Percentiles rank a stretch among this genome's conserved stretches.
Conservation (phyloP, 345 rosid species). For the Populus tremula region DNA sequence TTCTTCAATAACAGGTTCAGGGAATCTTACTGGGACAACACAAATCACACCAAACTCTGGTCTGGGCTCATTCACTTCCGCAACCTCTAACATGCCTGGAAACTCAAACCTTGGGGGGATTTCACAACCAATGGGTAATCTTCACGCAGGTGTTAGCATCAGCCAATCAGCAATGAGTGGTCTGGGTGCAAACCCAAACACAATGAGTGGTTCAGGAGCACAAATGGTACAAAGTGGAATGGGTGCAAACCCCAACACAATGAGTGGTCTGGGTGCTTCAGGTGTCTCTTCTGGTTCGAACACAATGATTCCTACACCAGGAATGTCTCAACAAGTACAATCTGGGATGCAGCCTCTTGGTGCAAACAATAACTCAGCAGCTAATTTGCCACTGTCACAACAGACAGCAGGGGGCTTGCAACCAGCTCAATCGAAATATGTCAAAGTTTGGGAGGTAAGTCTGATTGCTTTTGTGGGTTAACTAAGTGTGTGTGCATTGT, state of each 20-base stretch:
- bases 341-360: slow-evolving; percentile 65
- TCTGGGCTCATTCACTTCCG: slow-evolving; percentile 51
- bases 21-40: slow-evolving; percentile 58
- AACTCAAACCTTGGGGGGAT: slow-evolving; percentile 70
- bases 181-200: slow-evolving; percentile 68
- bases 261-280: slow-evolving; percentile 67
- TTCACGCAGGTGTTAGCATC: slow-evolving; percentile 52
- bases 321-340: slow-evolving; percentile 75
- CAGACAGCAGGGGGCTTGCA: slow-evolving; percentile 67
- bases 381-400: slow-evolving; percentile 69
- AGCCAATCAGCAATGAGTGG: slow-evolving; percentile 35
- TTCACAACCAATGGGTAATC: slow-evolving; percentile 60
- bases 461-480: background rate
- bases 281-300: slow-evolving; percentile 64
- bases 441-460: slow-evolving; percentile 96
- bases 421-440: slow-evolving; percentile 73
- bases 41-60: slow-evolving; percentile 61
- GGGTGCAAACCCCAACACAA: slow-evolving; percentile 71
- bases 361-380: slow-evolving; percentile 55
- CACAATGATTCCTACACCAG: slow-evolving; percentile 87
- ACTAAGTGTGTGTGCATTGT: background rate
- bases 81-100: slow-evolving; percentile 59
- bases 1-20: slow-evolving; percentile 59
- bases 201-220: slow-evolving; percentile 66
- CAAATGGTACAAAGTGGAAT: slow-evolving; percentile 82